Conservation (phyloP, 495 filamentous ascomycete species). For the Penicillium pulvis region DNA sequence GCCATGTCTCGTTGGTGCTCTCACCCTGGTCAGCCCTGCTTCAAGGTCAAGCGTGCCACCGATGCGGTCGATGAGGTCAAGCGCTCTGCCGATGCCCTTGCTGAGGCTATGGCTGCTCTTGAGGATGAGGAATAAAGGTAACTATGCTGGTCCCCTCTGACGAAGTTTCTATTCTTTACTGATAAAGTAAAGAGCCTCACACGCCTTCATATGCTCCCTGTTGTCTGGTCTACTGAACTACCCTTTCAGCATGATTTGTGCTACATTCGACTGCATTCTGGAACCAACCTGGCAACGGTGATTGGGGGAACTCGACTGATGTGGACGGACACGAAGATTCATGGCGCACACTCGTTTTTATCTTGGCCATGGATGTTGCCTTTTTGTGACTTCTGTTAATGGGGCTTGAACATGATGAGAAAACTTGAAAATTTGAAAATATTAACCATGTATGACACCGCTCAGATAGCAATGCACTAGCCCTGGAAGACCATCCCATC, state of each 20-base stretch:
- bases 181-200: not conserved
- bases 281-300: not conserved
- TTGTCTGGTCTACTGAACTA: not conserved
- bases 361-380: constrained; percentile 15
- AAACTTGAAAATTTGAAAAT: not conserved
- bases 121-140: constrained; percentile 36
- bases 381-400: not conserved
- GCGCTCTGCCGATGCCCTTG: constrained; percentile 42
- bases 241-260: constrained; percentile 2
- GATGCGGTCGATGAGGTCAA: constrained; percentile 40
- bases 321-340: not conserved
- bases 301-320: not conserved
- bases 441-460: not conserved
- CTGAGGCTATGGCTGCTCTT: constrained; percentile 44
- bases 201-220: not conserved
- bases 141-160: constrained; percentile 1
- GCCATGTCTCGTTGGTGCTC: constrained; percentile 41
- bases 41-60: constrained; percentile 50
- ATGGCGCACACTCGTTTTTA: constrained; percentile 27
- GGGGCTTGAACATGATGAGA: not conserved
- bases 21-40: constrained; percentile 44
- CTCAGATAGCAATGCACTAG: constrained; percentile 5
- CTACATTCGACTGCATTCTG: constrained; percentile 6
- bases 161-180: not conserved
- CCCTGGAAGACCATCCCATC: not conserved